phyloP scores from a whole-genome alignment of 2,329 filamentous ascomycete genomes.

The Cladosporium sp. region DNA sequence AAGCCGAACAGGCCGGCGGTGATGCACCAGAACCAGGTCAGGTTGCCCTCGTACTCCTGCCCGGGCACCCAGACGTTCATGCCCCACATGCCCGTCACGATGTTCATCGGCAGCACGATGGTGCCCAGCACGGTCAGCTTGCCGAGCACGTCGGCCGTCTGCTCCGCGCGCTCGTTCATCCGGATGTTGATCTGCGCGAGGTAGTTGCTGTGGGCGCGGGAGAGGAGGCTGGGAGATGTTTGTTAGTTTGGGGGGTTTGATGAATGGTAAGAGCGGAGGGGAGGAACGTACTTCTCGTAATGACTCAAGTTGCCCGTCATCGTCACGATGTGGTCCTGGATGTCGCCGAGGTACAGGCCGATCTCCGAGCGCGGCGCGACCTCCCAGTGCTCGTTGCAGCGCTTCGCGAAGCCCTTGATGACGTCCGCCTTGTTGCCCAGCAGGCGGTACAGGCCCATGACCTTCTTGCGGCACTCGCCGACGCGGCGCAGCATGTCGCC shows the following conservation, averaged over 20 bases:
- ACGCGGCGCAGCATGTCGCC: slow-evolving; percentile 87
- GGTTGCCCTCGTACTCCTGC: slow-evolving; percentile 66
- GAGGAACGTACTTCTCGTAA: slow-evolving; percentile 74
- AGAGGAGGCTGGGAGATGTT: slow-evolving; percentile 60
- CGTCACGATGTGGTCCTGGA: slow-evolving; percentile 97
- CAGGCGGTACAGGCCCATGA: slow-evolving; percentile 90
- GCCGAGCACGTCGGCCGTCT: slow-evolving; percentile 89
- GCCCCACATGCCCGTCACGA: slow-evolving; percentile 96
- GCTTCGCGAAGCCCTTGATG: slow-evolving; percentile 97
- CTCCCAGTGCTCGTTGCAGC: slow-evolving; percentile 97
- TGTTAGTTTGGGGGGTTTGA: slow-evolving; percentile 16
- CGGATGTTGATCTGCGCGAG: slow-evolving; percentile 98
- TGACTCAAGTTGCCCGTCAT: slow-evolving; percentile 96
- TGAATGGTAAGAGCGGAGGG: not conserved
- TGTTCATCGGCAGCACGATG: slow-evolving; percentile 97
- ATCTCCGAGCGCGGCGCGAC: slow-evolving; percentile 93
- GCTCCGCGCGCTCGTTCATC: slow-evolving; percentile 96
- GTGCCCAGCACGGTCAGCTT: slow-evolving; percentile 94
- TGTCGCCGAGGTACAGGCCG: slow-evolving; percentile 94
- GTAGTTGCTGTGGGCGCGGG: slow-evolving; percentile 89
- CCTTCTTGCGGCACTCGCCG: slow-evolving; percentile 90
- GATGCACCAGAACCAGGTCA: slow-evolving; percentile 48
- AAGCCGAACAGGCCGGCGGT: slow-evolving; percentile 73
- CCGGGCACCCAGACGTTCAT: slow-evolving; percentile 89
- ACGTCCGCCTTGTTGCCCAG: slow-evolving; percentile 97